Conservation (phyloP, 2,329 filamentous ascomycete species). For the Apiospora rasikravindrae region DNA sequence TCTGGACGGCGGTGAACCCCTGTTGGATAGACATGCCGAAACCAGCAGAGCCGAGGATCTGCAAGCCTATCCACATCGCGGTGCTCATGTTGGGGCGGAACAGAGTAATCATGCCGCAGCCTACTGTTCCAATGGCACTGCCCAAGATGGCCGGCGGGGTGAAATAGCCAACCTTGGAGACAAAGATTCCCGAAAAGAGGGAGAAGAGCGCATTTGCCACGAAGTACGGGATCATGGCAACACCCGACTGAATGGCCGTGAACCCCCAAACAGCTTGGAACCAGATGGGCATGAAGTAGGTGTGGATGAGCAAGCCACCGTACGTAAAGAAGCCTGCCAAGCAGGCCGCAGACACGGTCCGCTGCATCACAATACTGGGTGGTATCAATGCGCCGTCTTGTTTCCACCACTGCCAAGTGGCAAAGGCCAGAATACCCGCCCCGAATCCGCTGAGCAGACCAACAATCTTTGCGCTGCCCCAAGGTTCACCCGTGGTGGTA, state of each 20-base stretch:
- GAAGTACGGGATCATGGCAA: constrained; percentile 34
- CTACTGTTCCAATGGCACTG: constrained; percentile 39
- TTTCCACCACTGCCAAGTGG: constrained; percentile 43
- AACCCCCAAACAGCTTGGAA: constrained; percentile 42
- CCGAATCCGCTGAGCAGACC: constrained; percentile 38
- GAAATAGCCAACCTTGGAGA: constrained; percentile 33
- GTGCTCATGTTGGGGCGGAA: constrained; percentile 39
- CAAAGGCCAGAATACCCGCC: constrained; percentile 36
- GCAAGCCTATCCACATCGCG: constrained; percentile 41
- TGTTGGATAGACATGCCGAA: constrained; percentile 47
- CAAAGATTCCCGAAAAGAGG: constrained; percentile 31
- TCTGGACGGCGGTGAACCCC: constrained; percentile 46
- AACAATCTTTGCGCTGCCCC: constrained; percentile 50
- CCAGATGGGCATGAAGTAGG: constrained; percentile 53
- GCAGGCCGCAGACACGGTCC: constrained; percentile 47
- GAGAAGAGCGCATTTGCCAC: constrained; percentile 33
- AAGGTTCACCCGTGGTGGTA: constrained; percentile 49
- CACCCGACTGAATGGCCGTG: constrained; percentile 32
- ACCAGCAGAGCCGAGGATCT: constrained; percentile 42
- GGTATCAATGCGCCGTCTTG: constrained; percentile 50
- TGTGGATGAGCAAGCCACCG: constrained; percentile 47
- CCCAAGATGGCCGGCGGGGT: constrained; percentile 33
- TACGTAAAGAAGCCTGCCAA: constrained; percentile 47
- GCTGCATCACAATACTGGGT: constrained; percentile 47
- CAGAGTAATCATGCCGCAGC: constrained; percentile 43